phyloP scores from a whole-genome alignment of 176 grass and related monocot species.

The Aegilops bicornis region DNA sequence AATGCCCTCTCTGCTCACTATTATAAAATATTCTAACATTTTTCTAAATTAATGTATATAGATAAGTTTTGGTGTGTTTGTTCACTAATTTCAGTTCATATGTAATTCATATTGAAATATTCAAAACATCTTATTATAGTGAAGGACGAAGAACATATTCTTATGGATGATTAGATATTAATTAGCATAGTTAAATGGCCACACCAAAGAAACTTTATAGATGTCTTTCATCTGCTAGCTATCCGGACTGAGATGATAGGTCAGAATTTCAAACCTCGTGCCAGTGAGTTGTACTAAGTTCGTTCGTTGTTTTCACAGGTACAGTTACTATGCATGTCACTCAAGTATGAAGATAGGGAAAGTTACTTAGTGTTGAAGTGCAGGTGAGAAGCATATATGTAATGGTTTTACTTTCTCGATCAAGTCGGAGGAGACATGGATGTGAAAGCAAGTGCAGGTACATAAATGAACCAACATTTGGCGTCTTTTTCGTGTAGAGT shows the following conservation, averaged over 20 bases:
- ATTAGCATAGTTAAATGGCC: neutral
- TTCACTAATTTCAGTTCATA: too few species aligned
- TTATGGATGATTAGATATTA: too few species aligned
- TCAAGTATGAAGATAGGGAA: neutral
- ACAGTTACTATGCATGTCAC: neutral
- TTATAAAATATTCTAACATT: too few species aligned
- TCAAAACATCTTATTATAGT: too few species aligned
- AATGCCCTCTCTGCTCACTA: neutral
- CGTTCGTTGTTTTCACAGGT: neutral
- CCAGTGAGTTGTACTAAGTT: neutral
- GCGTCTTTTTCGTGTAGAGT: constrained; percentile 44
- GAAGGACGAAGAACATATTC: too few species aligned
- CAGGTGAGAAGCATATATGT: constrained; percentile 21
- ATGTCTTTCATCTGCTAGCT: neutral
- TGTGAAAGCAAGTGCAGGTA: constrained; percentile 52
- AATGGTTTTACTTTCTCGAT: constrained; percentile 61
- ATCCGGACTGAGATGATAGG: neutral
- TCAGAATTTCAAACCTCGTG: neutral
- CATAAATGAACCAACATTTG: constrained; percentile 51
- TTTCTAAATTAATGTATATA: too few species aligned
- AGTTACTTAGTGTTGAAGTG: neutral
- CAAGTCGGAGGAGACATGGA: constrained; percentile 50
- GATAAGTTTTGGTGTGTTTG: too few species aligned
- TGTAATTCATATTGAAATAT: too few species aligned
- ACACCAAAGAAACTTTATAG: neutral